Evolutionary conservation across 2,329 filamentous ascomycete species (phyloP).

Genomic region (Hortaea sp.): DNA sequence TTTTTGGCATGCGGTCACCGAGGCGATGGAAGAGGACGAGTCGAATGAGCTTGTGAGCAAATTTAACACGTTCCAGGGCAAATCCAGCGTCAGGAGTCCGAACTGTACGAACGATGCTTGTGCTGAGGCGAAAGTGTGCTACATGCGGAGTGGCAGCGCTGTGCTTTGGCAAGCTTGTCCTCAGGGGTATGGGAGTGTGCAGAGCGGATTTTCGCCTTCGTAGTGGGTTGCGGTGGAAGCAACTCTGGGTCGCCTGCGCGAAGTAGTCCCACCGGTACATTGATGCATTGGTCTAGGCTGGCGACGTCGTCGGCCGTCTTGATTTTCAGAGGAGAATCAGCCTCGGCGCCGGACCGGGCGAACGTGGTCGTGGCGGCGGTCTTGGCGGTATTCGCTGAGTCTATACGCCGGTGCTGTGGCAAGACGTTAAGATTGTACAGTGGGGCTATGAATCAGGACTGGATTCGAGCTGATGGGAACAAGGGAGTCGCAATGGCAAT

Average conservation of each 20-base stretch:
- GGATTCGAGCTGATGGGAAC: too few relatives aligned
- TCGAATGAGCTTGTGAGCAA: constrained; percentile 12
- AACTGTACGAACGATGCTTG: constrained; percentile 44
- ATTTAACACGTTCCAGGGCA: constrained; percentile 45
- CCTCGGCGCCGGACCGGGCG: too few relatives aligned
- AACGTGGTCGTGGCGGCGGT: too few relatives aligned
- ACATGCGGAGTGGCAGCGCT: constrained; percentile 48
- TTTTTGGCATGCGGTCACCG: constrained; percentile 50
- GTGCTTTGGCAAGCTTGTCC: constrained; percentile 42
- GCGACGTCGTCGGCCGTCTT: too few relatives aligned
- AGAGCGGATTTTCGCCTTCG: constrained; percentile 25
- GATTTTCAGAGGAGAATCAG: too few relatives aligned
- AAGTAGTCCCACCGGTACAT: too few relatives aligned
- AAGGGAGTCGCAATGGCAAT: too few relatives aligned
- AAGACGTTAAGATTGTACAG: too few relatives aligned
- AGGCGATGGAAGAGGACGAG: constrained; percentile 44
- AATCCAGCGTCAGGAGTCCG: constrained; percentile 40
- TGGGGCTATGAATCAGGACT: too few relatives aligned
- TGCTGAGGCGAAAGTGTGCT: constrained; percentile 46
- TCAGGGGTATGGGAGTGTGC: constrained; percentile 39
- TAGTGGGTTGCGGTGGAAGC: not conserved
- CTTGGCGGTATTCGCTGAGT: too few relatives aligned
- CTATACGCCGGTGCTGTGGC: too few relatives aligned
- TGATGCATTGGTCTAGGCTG: too few relatives aligned
- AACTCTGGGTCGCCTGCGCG: not conserved